Evolutionary conservation across 169 alveolate species (phyloP).

Genomic region (Plasmodium ovale): DNA sequence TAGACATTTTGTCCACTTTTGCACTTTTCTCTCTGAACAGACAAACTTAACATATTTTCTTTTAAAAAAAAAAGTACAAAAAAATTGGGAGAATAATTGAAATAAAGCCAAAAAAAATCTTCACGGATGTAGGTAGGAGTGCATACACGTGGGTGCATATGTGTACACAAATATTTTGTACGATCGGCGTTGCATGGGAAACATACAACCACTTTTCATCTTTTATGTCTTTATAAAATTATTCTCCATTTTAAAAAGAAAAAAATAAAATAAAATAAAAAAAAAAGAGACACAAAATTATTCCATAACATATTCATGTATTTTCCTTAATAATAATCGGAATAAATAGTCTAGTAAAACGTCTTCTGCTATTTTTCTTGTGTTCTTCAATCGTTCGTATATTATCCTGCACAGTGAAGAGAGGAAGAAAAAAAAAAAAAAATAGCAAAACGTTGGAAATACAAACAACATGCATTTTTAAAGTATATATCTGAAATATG

Average conservation of each 20-base stretch:
- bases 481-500: no score
- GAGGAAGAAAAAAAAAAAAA: no score
- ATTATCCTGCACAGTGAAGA: constrained; percentile 23
- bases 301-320: constrained; percentile 30
- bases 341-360: constrained; percentile 43
- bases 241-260: no score
- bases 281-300: neutral
- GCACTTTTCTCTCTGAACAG: neutral
- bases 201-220: neutral
- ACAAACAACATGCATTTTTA: no score
- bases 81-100: no score
- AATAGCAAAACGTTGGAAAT: neutral
- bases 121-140: no score
- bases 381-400: constrained; percentile 40
- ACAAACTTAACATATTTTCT: neutral
- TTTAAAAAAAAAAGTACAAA: neutral
- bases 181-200: neutral
- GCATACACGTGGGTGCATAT: no score
- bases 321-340: constrained; percentile 20
- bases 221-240: no score
- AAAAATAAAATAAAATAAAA: neutral
- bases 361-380: constrained; percentile 59
- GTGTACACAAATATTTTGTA: neutral
- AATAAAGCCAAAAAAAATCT: no score
- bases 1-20: neutral